phyloP scores from a whole-genome alignment of 2,329 filamentous ascomycete species.

The Cladosporium sphaerospermum region DNA sequence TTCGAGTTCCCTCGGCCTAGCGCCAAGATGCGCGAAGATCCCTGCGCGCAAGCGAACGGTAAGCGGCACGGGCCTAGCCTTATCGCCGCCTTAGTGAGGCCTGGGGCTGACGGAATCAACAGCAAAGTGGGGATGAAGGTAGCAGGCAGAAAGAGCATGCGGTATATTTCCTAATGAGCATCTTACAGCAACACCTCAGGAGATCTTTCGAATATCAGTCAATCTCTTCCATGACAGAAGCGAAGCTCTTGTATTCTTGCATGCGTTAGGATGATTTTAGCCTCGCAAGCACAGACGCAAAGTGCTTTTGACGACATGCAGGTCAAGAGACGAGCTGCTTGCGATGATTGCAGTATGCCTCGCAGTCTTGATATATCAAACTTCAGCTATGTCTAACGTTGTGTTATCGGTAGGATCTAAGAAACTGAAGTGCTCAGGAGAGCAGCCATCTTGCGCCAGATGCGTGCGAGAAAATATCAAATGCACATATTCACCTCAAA shows the following conservation, averaged over 20 bases:
- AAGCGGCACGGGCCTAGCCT: no score
- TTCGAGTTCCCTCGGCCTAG: neutral
- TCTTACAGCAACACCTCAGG: no score
- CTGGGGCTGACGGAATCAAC: no score
- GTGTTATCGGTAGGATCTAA: slow-evolving; percentile 32
- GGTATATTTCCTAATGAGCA: no score
- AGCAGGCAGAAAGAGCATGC: no score
- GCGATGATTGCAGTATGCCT: slow-evolving; percentile 37
- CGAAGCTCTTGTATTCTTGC: no score
- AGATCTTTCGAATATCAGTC: no score
- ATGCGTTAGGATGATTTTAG: no score
- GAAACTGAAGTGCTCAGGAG: slow-evolving; percentile 45
- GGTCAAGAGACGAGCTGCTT: slow-evolving; percentile 23
- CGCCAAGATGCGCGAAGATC: neutral
- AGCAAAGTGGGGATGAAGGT: no score
- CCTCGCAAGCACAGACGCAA: neutral
- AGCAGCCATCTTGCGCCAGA: slow-evolving; percentile 36
- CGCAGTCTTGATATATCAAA: neutral
- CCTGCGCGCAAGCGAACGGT: neutral
- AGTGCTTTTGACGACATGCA: neutral
- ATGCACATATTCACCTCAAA: slow-evolving; percentile 44
- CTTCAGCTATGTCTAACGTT: neutral
- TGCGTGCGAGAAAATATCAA: slow-evolving; percentile 36
- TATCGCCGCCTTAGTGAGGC: no score
- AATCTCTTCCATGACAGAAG: no score